Evolutionary conservation across 352 stramenopile genomes (phyloP).

Genomic region (Phytophthora europaea): DNA sequence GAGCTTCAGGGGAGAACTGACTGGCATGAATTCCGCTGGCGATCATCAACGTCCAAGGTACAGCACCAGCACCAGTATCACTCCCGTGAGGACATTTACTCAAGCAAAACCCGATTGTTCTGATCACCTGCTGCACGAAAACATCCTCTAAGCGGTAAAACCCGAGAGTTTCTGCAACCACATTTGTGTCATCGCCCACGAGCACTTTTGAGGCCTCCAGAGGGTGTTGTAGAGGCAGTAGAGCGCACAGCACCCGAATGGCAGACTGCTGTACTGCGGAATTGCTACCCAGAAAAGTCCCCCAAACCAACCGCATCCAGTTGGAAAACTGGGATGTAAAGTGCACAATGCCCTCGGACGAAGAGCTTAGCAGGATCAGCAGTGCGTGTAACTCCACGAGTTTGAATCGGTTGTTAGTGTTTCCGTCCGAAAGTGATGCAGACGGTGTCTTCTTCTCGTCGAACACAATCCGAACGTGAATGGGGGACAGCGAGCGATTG

Average conservation of each 20-base stretch:
- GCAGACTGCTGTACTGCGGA: conserved; percentile 74
- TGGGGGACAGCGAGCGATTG: conserved; percentile 90
- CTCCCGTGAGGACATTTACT: conserved; percentile 35
- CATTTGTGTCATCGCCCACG: neutral
- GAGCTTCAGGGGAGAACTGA: conserved; percentile 33
- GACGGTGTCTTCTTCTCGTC: conserved; percentile 69
- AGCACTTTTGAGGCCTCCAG: conserved; percentile 30
- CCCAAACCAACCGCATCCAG: conserved; percentile 72
- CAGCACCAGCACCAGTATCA: neutral
- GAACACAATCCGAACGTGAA: conserved; percentile 93
- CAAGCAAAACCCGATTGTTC: conserved; percentile 56
- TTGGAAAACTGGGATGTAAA: conserved; percentile 42
- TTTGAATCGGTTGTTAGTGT: conserved; percentile 15
- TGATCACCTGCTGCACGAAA: conserved; percentile 61
- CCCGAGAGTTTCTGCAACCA: conserved; percentile 10
- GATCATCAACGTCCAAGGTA: conserved; percentile 46
- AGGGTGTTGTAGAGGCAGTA: conserved; percentile 55
- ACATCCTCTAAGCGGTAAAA: conserved; percentile 38
- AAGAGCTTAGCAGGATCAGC: conserved; percentile 54
- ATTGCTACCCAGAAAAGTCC: conserved; percentile 52
- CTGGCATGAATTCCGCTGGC: conserved; percentile 43
- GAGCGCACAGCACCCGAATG: conserved; percentile 57
- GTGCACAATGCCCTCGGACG: conserved; percentile 59
- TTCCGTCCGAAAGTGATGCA: neutral
- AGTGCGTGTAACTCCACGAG: conserved; percentile 51